Evolutionary conservation across 2,329 filamentous ascomycete genomes (phyloP).

Genomic region (Parasarocladium wereldwijsianum): DNA sequence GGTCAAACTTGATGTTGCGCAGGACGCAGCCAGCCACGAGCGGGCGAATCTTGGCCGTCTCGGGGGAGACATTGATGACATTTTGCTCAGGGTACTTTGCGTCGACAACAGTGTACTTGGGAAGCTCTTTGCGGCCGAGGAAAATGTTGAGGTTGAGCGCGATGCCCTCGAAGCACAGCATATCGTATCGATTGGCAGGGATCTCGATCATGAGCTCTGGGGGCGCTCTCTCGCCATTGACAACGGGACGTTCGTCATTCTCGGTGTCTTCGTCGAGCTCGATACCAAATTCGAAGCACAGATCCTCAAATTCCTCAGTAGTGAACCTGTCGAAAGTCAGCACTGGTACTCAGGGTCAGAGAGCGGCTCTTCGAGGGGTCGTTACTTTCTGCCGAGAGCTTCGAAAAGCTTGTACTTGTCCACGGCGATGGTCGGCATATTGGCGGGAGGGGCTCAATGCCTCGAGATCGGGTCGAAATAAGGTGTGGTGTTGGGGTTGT

Average conservation of each 20-base stretch:
- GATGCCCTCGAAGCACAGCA: constrained; percentile 96
- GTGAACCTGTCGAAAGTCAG: constrained; percentile 47
- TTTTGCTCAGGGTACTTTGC: constrained; percentile 62
- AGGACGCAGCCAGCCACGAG: constrained; percentile 83
- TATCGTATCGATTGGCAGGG: constrained; percentile 84
- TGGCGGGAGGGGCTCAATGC: constrained; percentile 15
- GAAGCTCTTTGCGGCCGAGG: constrained; percentile 57
- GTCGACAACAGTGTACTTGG: constrained; percentile 63
- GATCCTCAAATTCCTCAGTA: constrained; percentile 85
- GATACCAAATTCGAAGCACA: constrained; percentile 98
- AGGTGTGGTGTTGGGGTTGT: constrained; percentile 4
- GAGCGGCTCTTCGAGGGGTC: constrained; percentile 6
- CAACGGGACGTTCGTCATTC: constrained; percentile 54
- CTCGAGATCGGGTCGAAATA: constrained; percentile 4
- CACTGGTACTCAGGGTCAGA: constrained; percentile 7
- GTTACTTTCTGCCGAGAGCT: constrained; percentile 71
- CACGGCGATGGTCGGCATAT: constrained; percentile 91
- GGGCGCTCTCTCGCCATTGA: constrained; percentile 69
- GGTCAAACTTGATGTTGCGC: constrained; percentile 79
- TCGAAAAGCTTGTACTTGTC: constrained; percentile 94
- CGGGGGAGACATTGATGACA: constrained; percentile 64
- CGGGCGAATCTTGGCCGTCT: constrained; percentile 66
- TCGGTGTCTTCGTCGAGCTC: constrained; percentile 95
- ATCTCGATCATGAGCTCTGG: constrained; percentile 97
- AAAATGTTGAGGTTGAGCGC: constrained; percentile 94